Conservation (phyloP, 768 basidiomycete species). For the Mycena sanguinolenta region DNA sequence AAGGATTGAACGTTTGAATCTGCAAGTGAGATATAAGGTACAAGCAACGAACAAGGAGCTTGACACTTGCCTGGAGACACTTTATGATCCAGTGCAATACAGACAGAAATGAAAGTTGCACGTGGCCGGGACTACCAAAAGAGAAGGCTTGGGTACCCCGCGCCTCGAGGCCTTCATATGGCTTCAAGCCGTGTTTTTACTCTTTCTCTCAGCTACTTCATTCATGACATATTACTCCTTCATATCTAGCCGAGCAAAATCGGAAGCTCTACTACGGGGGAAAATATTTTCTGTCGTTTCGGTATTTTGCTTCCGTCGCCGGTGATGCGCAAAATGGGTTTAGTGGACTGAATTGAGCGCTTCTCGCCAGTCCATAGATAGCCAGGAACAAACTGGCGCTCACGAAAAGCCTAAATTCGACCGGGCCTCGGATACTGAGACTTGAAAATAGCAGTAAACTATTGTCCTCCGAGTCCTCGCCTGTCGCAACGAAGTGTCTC, state of each 20-base stretch:
- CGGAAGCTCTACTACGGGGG: not conserved
- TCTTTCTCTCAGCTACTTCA: not conserved
- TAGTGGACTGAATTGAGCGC: not conserved
- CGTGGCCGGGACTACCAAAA: not conserved
- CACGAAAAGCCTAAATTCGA: not conserved
- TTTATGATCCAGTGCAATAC: not conserved
- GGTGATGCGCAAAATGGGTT: not conserved
- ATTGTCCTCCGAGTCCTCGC: slow-evolving; percentile 8
- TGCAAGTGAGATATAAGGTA: not conserved
- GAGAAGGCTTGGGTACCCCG: not conserved
- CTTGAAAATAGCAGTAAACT: not conserved
- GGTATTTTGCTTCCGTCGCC: slow-evolving; percentile 15
- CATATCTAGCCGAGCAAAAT: slow-evolving; percentile 13
- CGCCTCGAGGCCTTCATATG: slow-evolving; percentile 3
- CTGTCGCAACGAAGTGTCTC: not conserved
- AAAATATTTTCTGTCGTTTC: not conserved
- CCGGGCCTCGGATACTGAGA: slow-evolving; percentile 7
- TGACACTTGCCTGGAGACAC: not conserved
- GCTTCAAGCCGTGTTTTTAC: not conserved
- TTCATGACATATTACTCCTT: not conserved
- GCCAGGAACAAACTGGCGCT: not conserved
- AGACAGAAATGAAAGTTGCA: not conserved
- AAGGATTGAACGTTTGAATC: not conserved
- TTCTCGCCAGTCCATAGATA: not conserved
- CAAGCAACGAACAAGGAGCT: not conserved